Percentiles rank a stretch among this genome's conserved stretches.
phyloP scores from a whole-genome alignment of 106 monocot genomes.

The Hemerocallis citrina region DNA sequence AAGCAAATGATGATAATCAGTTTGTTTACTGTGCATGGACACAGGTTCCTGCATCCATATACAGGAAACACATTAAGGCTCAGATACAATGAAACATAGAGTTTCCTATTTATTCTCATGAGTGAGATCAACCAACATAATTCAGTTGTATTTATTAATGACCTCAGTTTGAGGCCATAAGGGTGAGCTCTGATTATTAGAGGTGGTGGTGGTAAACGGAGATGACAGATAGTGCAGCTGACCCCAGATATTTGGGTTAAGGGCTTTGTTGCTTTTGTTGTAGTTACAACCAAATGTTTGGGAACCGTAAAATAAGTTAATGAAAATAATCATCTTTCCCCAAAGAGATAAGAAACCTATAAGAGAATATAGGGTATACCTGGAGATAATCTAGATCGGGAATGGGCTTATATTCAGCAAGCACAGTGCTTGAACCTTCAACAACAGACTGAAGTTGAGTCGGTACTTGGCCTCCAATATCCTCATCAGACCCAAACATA shows the following conservation, averaged over 20 bases:
- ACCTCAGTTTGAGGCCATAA: too few species aligned
- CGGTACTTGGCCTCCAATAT: conserved; percentile 46
- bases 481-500: conserved; percentile 52
- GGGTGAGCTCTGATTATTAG: too few species aligned
- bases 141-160: too few species aligned
- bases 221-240: too few species aligned
- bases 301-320: too few species aligned
- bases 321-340: too few species aligned
- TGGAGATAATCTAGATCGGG: conserved; percentile 87
- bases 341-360: too few species aligned
- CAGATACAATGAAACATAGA: not conserved
- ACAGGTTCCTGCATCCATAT: not conserved
- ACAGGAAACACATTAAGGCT: not conserved
- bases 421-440: conserved; percentile 63
- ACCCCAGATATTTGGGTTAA: too few species aligned
- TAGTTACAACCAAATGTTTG: too few species aligned
- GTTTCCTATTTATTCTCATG: not conserved
- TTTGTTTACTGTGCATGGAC: not conserved
- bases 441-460: conserved; percentile 78
- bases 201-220: too few species aligned
- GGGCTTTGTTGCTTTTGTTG: too few species aligned
- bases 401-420: conserved; percentile 35
- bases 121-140: too few species aligned
- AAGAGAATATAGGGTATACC: conserved; percentile 33
- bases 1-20: not conserved